Base-by-base conservation (phyloP, 768 basidiomycete genomes). In the Panellus pusillus region DNA sequence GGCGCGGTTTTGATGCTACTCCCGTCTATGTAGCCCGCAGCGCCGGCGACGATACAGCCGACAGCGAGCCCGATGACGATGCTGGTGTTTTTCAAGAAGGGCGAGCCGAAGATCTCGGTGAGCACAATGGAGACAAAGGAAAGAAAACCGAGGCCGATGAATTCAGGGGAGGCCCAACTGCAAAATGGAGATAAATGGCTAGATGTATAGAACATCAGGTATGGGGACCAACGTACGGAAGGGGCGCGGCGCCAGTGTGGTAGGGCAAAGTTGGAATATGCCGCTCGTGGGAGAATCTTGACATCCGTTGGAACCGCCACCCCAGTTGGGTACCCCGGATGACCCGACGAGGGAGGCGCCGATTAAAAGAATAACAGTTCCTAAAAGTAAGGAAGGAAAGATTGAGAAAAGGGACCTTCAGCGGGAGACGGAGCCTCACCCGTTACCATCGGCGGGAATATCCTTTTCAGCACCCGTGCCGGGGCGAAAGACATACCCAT, bases 141-240 rank as follows among this genome's bases (percentile, higher is more conserved):
- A 27, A 93, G 75, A 77, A 95, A 93, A 0, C 92, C 92, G 20
- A 95, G 80, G 4, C 92, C 91, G 43, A 93, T 87, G 71, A 90
- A 91, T 64, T 91, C 79, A 0, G 91, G 85, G 0, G 86, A 86
- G 9, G 89, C 91, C 88, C 89, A 93, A 6, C 82, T 83, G 35
- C 18, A 28, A 14, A 27, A 20, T 29, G 7, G 8, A n/a, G 3
- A 50, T 45, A 53, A 40, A 18, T 42, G n/a, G n/a, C n/a, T 5
- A 47, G 28, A 38, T 5, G 6, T 8, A 18, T 14, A 17, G 28
- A 19, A 27, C 43, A 1, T 17, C 44, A 24, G 24, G 28, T 28
- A 24, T 37, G 15, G 31, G 12, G 6, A 27, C 20, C 15, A 14
- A 68, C 80, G 50, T 63, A 86, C 70, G 77, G 84, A 24, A 88